Conservation (phyloP, 2,329 filamentous ascomycete species). For the Fusarium dimerum region DNA sequence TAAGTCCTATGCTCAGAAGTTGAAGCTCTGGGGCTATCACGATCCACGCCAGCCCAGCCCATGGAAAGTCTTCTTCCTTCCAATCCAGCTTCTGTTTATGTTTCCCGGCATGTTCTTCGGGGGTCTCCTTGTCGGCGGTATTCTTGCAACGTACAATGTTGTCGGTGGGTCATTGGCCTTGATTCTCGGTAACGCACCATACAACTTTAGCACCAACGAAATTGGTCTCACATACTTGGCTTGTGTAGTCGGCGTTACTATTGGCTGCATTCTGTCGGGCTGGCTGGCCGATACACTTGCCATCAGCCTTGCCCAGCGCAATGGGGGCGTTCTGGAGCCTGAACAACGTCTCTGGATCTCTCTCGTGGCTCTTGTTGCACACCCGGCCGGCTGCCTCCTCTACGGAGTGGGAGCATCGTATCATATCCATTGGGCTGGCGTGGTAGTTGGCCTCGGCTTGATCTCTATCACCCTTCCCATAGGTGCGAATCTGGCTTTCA, state of each 20-base stretch:
- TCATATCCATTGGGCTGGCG: slow-evolving; percentile 25
- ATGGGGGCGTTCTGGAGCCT: slow-evolving; percentile 27
- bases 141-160: slow-evolving; percentile 26
- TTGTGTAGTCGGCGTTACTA: slow-evolving; percentile 20
- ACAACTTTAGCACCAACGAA: slow-evolving; percentile 25
- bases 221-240: slow-evolving; percentile 24
- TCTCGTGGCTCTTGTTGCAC: slow-evolving; percentile 18
- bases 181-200: slow-evolving; percentile 22
- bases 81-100: slow-evolving; percentile 8
- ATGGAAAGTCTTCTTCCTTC: slow-evolving; percentile 20
- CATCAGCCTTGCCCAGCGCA: slow-evolving; percentile 20
- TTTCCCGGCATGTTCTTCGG: slow-evolving; percentile 25
- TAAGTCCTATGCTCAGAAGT: slow-evolving; percentile 15
- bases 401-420: slow-evolving; percentile 25
- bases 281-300: slow-evolving; percentile 23
- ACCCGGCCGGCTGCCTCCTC: slow-evolving; percentile 25
- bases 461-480: slow-evolving; percentile 25
- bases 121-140: slow-evolving; percentile 25
- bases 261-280: slow-evolving; percentile 24
- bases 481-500: slow-evolving; percentile 23
- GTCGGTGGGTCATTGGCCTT: slow-evolving; percentile 22
- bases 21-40: slow-evolving; percentile 21
- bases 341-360: slow-evolving; percentile 28
- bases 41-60: slow-evolving; percentile 19
- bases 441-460: slow-evolving; percentile 23